Conservation (phyloP, 2,329 filamentous ascomycete species). For the Colletotrichum viniferum region DNA sequence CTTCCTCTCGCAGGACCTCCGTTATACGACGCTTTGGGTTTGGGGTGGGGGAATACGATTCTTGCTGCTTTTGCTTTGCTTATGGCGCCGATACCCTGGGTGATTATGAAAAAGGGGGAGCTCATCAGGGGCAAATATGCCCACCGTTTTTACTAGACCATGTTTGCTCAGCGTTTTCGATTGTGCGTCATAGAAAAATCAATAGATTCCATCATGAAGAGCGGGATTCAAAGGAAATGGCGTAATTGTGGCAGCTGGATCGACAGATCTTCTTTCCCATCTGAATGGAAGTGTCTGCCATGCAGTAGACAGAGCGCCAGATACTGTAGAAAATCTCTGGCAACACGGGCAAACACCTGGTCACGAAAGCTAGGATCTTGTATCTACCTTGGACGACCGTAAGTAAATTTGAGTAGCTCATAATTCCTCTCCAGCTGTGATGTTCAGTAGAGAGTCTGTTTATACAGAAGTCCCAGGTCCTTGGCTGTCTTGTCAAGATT, state of each 20-base stretch:
- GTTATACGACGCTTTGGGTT: constrained; percentile 54
- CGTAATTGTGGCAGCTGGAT: not conserved
- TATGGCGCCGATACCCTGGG: constrained; percentile 48
- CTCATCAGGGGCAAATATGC: not conserved
- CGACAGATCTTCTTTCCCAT: not conserved
- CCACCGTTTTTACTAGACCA: not conserved
- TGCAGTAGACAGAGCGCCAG: not conserved
- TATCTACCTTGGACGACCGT: not conserved
- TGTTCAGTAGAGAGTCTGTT: not conserved
- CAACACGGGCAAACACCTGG: not conserved
- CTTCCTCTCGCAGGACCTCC: constrained; percentile 54
- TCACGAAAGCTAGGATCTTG: not conserved
- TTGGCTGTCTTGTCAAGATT: not conserved
- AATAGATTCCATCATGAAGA: not conserved
- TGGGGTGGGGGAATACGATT: constrained; percentile 57
- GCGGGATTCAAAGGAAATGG: not conserved
- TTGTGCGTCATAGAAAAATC: not conserved
- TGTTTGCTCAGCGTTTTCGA: not conserved
- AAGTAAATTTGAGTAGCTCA: not conserved
- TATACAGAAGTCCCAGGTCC: not conserved
- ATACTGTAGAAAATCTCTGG: not conserved
- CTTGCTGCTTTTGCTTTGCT: constrained; percentile 42
- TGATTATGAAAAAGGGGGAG: constrained; percentile 51
- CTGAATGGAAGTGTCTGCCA: not conserved
- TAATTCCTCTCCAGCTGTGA: not conserved